Conservation (phyloP, 345 rosid species). For the Brassica nigra region DNA sequence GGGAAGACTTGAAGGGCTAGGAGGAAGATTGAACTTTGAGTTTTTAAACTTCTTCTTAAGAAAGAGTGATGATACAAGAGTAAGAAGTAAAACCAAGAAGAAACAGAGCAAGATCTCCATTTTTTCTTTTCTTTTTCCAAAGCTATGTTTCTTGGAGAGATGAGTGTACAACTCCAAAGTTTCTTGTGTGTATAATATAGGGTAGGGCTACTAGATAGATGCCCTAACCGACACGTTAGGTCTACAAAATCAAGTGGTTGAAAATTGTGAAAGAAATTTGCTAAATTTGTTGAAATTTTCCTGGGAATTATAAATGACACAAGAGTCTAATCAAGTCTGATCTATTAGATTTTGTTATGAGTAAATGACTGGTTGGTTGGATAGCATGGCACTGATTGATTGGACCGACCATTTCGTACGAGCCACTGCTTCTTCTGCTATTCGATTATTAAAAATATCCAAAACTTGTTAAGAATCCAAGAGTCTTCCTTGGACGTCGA, state of each 20-base stretch:
- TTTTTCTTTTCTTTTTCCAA: not conserved
- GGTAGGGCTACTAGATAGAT: not conserved
- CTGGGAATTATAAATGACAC: not conserved
- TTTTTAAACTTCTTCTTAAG: not conserved
- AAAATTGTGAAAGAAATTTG: not conserved
- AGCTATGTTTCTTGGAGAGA: slow-evolving; percentile 15
- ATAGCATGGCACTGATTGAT: not conserved
- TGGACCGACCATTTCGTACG: not conserved
- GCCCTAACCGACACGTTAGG: not conserved
- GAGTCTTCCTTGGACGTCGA: not conserved
- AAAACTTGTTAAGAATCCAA: too few species aligned
- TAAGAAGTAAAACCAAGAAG: slow-evolving; percentile 11
- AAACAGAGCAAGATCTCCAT: slow-evolving; percentile 36
- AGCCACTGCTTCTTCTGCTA: not conserved
- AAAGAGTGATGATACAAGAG: slow-evolving; percentile 2
- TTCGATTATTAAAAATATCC: not conserved
- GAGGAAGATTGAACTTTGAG: slow-evolving; percentile 41
- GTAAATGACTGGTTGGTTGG: not conserved
- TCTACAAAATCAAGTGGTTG: not conserved
- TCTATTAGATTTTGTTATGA: not conserved
- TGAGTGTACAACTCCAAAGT: not conserved
- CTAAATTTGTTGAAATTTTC: not conserved
- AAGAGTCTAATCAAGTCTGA: not conserved
- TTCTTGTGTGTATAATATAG: not conserved
- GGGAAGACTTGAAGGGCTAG: slow-evolving; percentile 53